A percentile compares a stretch with the other conserved stretches of the same genome.
phyloP scores from a whole-genome alignment of 768 basidiomycete genomes.

The Suillus brevipes region DNA sequence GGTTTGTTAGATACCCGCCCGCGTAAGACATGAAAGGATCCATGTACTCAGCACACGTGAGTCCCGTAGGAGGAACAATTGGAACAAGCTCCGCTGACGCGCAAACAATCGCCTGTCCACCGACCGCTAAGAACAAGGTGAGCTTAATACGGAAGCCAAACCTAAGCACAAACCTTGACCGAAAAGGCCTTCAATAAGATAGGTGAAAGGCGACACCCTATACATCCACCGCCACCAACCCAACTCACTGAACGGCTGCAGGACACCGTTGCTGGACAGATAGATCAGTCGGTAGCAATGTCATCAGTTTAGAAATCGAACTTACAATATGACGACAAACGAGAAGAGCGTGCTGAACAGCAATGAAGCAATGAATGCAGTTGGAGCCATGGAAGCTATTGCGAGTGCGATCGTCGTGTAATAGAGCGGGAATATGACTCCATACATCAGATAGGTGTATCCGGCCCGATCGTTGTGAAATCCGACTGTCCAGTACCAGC shows the following conservation, averaged over 20 bases:
- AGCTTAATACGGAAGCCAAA: not conserved
- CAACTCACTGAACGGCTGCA: slow-evolving; percentile 62
- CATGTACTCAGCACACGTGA: slow-evolving; percentile 50
- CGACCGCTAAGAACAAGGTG: slow-evolving; percentile 43
- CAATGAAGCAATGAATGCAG: slow-evolving; percentile 59
- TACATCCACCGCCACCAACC: slow-evolving; percentile 80
- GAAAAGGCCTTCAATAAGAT: slow-evolving; percentile 51
- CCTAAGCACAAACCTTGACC: slow-evolving; percentile 43
- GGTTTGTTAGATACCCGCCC: slow-evolving; percentile 52
- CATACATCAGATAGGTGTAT: slow-evolving; percentile 56
- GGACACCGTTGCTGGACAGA: slow-evolving; percentile 52
- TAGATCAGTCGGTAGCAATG: not conserved
- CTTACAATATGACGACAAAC: slow-evolving; percentile 62
- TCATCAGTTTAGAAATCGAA: slow-evolving; percentile 7
- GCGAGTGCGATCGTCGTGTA: slow-evolving; percentile 63
- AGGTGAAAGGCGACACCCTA: slow-evolving; percentile 52
- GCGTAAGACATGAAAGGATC: slow-evolving; percentile 37
- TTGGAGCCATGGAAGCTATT: slow-evolving; percentile 61
- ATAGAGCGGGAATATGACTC: slow-evolving; percentile 58
- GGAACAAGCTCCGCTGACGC: slow-evolving; percentile 59
- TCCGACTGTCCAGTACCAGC: slow-evolving; percentile 74
- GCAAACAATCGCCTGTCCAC: slow-evolving; percentile 53
- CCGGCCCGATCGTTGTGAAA: slow-evolving; percentile 53
- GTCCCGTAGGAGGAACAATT: slow-evolving; percentile 47
- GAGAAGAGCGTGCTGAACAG: slow-evolving; percentile 60